Base-by-base conservation (phyloP, 2,329 filamentous ascomycete species). In the Claviceps purpurea region DNA sequence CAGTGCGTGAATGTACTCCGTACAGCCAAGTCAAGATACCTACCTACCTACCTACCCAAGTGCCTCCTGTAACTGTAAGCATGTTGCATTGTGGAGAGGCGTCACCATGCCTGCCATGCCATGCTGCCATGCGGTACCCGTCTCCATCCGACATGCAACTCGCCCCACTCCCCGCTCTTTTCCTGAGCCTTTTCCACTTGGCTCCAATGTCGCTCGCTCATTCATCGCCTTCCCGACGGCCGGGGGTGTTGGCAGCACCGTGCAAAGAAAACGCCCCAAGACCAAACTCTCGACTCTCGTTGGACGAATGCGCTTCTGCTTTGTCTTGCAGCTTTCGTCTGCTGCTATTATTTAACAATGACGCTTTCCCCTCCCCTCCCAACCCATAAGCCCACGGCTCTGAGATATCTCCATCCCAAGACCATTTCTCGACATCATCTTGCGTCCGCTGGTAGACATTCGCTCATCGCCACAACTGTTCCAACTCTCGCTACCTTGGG, bases 381-480 rank as follows among this genome's bases (percentile, higher is more conserved):
- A 24, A 30, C 26, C 40, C 40, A 14, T 20, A 22, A 26, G 39
- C 49, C 47, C 43, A 52, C 49, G 54, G 47, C 40, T 11, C 30
- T 47, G 52, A 52, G 47, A 49, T 51, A 43, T 43, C n/a, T 26
- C 50, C 50, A 47, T 52, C 46, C 24, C 41, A 52, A 48, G 42
- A 46, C 10, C 43, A 49, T 47, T 45, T 50, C 24, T 42, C 49
- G 49, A 49, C 50, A 30, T 54, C 52, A 46, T 50, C 34, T 37
- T 47, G 18, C 40, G 49, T 54, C 41, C 42, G 24, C n/a, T 24
- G 55, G 55, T 58, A 60, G 60, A 77, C 74, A 68, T 69, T 77
- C 74, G 73, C 74, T 75, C 73, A 70, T 65, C 64, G 64, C 65
- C 63, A 61, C 63, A 61, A 65, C 65, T 66, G 62, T 61, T 61